A percentile compares a stretch with the other conserved stretches of the same genome.
These are phyloP conservation scores for Niveomyces coronatus DNA, from an alignment of 2,329 filamentous ascomycete species.

Conservation along the genomic window DNA sequence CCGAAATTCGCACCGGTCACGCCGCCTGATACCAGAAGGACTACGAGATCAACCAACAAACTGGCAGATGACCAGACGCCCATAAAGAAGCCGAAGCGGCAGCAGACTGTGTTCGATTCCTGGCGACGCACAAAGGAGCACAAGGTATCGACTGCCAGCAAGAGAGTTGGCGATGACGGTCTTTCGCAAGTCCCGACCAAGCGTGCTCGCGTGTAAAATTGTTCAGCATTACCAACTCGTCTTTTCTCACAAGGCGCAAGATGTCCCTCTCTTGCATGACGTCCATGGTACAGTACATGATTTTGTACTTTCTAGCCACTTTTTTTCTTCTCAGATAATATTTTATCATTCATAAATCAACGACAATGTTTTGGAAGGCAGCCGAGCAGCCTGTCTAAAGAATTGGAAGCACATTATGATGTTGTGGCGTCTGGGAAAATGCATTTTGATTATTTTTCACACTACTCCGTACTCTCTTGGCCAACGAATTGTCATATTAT, in stretches of 20 bases:
- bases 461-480: constrained; percentile 7
- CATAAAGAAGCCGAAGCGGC: constrained; percentile 24
- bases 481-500: too few relatives aligned
- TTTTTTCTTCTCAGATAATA: constrained; percentile 8
- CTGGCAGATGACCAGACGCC: constrained; percentile 32
- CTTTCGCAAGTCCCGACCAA: constrained; percentile 22
- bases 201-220: constrained; percentile 24
- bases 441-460: constrained; percentile 7
- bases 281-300: not conserved
- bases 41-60: constrained; percentile 47
- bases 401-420: constrained; percentile 6
- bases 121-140: constrained; percentile 57
- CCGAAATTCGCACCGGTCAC: constrained; percentile 47
- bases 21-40: constrained; percentile 51
- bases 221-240: not conserved
- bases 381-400: not conserved
- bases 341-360: constrained; percentile 3
- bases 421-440: constrained; percentile 8
- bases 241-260: constrained; percentile 7
- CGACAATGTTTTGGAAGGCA: constrained; percentile 2
- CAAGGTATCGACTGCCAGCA: constrained; percentile 35
- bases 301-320: not conserved
- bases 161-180: constrained; percentile 30
- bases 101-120: constrained; percentile 52
- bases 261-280: constrained; percentile 6